A percentile compares a stretch with the other conserved stretches of the same genome.
phyloP scores from a whole-genome alignment of 2,329 filamentous ascomycete species.

The Helotiales sp. region DNA sequence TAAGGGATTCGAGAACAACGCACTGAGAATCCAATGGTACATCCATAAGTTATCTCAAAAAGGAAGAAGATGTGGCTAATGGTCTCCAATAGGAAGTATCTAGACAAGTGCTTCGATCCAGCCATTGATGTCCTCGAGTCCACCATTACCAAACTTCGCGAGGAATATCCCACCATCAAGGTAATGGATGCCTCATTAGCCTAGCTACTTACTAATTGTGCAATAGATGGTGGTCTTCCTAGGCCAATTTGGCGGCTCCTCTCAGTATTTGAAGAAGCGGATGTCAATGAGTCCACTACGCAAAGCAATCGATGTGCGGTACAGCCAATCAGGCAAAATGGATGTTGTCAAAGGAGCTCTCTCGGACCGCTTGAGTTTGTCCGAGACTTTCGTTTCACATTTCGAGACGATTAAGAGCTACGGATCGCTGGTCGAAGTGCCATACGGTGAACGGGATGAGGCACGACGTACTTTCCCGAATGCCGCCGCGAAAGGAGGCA shows the following conservation, averaged over 20 bases:
- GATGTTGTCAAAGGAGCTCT: constrained; percentile 14
- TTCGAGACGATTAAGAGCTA: constrained; percentile 12
- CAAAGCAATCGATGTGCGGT: not conserved
- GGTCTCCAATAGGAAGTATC: no score
- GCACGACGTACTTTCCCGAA: not conserved
- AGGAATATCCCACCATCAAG: not conserved
- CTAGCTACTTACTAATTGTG: not conserved
- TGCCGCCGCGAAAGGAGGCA: not conserved
- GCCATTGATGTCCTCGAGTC: no score
- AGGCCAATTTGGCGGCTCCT: constrained; percentile 18
- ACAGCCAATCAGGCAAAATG: constrained; percentile 15
- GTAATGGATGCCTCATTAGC: not conserved
- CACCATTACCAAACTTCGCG: not conserved
- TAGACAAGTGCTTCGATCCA: no score
- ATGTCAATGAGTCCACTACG: constrained; percentile 10
- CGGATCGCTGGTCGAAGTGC: constrained; percentile 7
- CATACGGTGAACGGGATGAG: not conserved
- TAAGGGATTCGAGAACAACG: no score
- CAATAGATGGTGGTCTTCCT: constrained; percentile 12
- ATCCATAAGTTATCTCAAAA: not conserved
- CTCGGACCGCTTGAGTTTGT: not conserved
- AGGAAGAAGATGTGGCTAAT: no score
- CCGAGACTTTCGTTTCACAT: constrained; percentile 6
- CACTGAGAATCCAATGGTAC: constrained; percentile 5
- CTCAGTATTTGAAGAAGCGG: constrained; percentile 13